Evolutionary conservation across 352 stramenopile species (phyloP).

Genomic region (Globisporangium radiosum): DNA sequence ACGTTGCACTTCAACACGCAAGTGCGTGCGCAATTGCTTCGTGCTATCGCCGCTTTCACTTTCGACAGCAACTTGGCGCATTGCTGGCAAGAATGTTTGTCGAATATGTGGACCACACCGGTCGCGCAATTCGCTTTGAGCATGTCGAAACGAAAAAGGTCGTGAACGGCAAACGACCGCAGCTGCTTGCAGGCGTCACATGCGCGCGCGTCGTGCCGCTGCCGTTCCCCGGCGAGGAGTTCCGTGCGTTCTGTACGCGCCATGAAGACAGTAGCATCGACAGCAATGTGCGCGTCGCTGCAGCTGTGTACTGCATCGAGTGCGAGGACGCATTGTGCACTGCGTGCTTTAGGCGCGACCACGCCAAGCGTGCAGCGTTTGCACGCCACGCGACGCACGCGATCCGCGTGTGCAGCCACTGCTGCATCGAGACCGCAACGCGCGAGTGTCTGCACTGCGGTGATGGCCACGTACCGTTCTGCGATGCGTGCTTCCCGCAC

Average conservation of each 20-base stretch:
- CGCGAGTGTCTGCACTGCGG: conserved; percentile 59
- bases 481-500: conserved; percentile 56
- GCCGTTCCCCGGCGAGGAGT: conserved; percentile 65
- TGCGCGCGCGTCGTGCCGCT: conserved; percentile 50
- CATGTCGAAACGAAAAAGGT: conserved; percentile 33
- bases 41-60: conserved; percentile 44
- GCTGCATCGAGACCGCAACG: conserved; percentile 45
- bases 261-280: conserved; percentile 36
- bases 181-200: conserved; percentile 36
- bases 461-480: conserved; percentile 58
- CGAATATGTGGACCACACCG: conserved; percentile 50
- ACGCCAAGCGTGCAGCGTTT: conserved; percentile 41
- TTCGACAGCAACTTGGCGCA: conserved; percentile 31
- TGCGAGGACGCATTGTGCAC: conserved; percentile 67
- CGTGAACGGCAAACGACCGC: conserved; percentile 20
- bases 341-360: conserved; percentile 56
- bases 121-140: conserved; percentile 30
- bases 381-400: conserved; percentile 25
- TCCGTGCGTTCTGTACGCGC: conserved; percentile 53
- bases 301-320: conserved; percentile 56
- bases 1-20: conserved; percentile 20
- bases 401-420: conserved; percentile 49
- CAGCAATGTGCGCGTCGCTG: conserved; percentile 16
- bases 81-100: conserved; percentile 52
- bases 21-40: conserved; percentile 28